These are phyloP conservation scores for Pichia paraexigua DNA, from an alignment of 805 yeast genomes.

Conservation along the genomic window DNA sequence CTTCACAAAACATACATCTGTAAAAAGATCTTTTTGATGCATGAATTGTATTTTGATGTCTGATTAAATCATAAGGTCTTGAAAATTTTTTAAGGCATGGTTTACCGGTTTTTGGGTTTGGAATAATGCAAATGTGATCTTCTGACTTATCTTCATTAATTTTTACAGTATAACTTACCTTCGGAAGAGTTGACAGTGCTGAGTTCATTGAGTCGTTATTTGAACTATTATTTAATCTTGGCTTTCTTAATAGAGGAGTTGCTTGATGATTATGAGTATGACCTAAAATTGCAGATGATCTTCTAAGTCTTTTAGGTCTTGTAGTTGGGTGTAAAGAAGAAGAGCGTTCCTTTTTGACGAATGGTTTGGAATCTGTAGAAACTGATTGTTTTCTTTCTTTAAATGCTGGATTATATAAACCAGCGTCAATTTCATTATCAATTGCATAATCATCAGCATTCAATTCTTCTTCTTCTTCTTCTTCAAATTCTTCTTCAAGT, in stretches of 20 bases:
- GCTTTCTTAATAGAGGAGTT: conserved; percentile 3
- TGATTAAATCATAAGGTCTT: conserved; percentile 85
- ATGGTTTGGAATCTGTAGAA: conserved; percentile 15
- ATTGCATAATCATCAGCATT: conserved; percentile 13
- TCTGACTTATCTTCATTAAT: conserved; percentile 11
- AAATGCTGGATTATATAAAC: conserved; percentile 25
- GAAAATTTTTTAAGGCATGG: conserved; percentile 77
- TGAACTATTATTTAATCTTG: neutral
- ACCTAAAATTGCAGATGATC: conserved; percentile 1
- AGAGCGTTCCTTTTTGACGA: conserved; percentile 11
- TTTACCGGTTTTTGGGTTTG: conserved; percentile 52
- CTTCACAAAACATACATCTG: conserved; percentile 82
- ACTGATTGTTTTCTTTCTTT: conserved; percentile 23
- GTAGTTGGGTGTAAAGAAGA: conserved; percentile 17
- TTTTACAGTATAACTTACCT: neutral
- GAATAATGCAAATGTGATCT: conserved; percentile 50
- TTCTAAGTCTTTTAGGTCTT: conserved; percentile 9
- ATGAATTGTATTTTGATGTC: conserved; percentile 96
- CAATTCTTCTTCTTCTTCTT: conserved; percentile 14
- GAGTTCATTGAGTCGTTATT: neutral
- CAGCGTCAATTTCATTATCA: conserved; percentile 17
- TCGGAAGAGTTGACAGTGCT: neutral
- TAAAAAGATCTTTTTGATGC: conserved; percentile 79
- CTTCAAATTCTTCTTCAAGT: neutral
- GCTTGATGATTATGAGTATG: neutral